Conservation (phyloP, 331 rosid species). For the Erythrophleum ivorense region DNA sequence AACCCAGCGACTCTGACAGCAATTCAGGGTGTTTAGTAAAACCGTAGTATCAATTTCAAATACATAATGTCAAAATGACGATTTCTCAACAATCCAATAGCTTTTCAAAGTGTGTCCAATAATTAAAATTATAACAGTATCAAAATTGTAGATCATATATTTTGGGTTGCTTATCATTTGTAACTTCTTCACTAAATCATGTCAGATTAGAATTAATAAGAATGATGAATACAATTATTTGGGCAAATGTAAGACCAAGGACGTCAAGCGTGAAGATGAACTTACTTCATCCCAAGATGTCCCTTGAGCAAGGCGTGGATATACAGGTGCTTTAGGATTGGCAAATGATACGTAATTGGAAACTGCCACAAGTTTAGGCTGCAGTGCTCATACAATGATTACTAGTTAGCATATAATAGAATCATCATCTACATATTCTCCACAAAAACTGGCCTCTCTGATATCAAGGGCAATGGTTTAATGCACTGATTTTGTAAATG, state of each 20-base stretch:
- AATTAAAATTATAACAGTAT: neutral
- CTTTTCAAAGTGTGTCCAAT: slow-evolving; percentile 7
- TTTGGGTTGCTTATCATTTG: slow-evolving; percentile 13
- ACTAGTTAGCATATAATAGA: slow-evolving; percentile 37
- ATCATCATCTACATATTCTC: slow-evolving; percentile 25
- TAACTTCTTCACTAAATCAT: neutral
- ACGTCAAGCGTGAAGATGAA: slow-evolving; percentile 30
- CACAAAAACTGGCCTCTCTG: slow-evolving; percentile 30
- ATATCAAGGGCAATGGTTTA: slow-evolving; percentile 7
- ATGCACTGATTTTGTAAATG: slow-evolving; percentile 1
- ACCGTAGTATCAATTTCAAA: neutral
- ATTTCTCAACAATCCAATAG: neutral
- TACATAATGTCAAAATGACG: slow-evolving; percentile 11
- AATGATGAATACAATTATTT: slow-evolving; percentile 26
- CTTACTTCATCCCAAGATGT: slow-evolving; percentile 92
- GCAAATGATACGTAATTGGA: slow-evolving; percentile 63
- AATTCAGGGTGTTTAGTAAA: neutral
- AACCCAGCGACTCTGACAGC: slow-evolving; percentile 11
- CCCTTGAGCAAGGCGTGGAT: slow-evolving; percentile 92
- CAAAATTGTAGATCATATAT: neutral
- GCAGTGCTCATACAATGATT: slow-evolving; percentile 44
- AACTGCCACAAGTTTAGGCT: slow-evolving; percentile 82
- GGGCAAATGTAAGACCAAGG: slow-evolving; percentile 15
- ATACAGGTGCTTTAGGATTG: slow-evolving; percentile 80
- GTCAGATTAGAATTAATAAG: neutral